Percentiles rank a stretch among this genome's conserved stretches.
phyloP scores from a whole-genome alignment of 1,139 yeast genomes.

The Pneumocystis murina region DNA sequence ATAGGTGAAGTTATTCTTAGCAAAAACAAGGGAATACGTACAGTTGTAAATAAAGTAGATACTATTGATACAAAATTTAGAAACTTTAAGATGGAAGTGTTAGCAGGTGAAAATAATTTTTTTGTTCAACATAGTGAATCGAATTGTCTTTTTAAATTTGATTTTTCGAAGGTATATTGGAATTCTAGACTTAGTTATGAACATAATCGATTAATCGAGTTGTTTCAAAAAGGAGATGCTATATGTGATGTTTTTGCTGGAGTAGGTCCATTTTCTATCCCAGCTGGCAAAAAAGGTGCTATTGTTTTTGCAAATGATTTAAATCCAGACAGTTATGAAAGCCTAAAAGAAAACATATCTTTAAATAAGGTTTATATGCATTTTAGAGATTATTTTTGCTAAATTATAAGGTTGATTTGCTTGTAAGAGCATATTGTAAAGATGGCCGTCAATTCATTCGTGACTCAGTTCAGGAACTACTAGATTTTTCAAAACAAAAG shows the following conservation, averaged over 20 bases:
- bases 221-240: conserved; percentile 50
- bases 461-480: conserved; percentile 40
- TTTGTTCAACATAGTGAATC: conserved; percentile 79
- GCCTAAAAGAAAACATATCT: conserved; percentile 48
- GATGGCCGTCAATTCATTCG: conserved; percentile 77
- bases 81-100: conserved; percentile 82
- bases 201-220: conserved; percentile 60
- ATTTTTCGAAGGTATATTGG: conserved; percentile 93
- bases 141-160: conserved; percentile 72
- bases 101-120: conserved; percentile 63
- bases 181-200: conserved; percentile 89
- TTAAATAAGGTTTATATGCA: conserved; percentile 40
- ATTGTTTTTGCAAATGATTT: conserved; percentile 83
- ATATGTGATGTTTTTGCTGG: conserved; percentile 97
- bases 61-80: conserved; percentile 76
- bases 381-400: conserved; percentile 14
- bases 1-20: conserved; percentile 87
- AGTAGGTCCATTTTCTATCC: conserved; percentile 95
- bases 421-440: conserved; percentile 49
- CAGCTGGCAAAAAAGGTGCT: conserved; percentile 76
- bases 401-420: conserved; percentile 16
- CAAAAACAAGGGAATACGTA: conserved; percentile 61
- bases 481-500: conserved; percentile 19
- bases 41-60: conserved; percentile 90
- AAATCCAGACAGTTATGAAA: conserved; percentile 71